These are phyloP conservation scores for Brassica cretica DNA, from an alignment of 345 rosid species.

Conservation along the genomic window DNA sequence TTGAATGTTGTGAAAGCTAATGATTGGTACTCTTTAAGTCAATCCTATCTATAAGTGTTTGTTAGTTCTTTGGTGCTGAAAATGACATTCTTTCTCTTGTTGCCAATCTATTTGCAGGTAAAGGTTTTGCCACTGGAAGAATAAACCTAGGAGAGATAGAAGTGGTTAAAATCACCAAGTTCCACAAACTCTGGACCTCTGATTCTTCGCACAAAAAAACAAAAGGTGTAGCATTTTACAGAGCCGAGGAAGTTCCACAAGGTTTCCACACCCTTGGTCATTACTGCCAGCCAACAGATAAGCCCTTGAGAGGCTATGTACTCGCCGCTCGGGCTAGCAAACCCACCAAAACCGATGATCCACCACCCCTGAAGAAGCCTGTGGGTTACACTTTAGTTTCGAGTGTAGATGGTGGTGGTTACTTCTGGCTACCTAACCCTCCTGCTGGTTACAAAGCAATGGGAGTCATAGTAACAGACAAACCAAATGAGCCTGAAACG, in stretches of 20 bases:
- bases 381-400: constrained; percentile 57
- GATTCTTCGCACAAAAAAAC: constrained; percentile 44
- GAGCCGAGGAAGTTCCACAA: constrained; percentile 63
- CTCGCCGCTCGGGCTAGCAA: constrained; percentile 55
- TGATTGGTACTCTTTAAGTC: no score
- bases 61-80: constrained; percentile 18
- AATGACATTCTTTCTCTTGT: constrained; percentile 1
- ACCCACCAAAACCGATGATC: constrained; percentile 26
- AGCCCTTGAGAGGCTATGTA: constrained; percentile 65
- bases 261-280: constrained; percentile 74
- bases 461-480: constrained; percentile 70
- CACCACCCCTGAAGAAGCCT: constrained; percentile 61
- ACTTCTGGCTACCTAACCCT: constrained; percentile 86
- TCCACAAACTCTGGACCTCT: constrained; percentile 69
- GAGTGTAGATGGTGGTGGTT: constrained; percentile 52
- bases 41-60: neutral
- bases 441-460: constrained; percentile 76
- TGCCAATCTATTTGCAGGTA: constrained; percentile 48
- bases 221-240: constrained; percentile 61
- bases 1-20: neutral
- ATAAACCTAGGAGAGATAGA: constrained; percentile 70
- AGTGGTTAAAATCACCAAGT: constrained; percentile 58
- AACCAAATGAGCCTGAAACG: constrained; percentile 52
- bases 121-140: constrained; percentile 65
- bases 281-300: constrained; percentile 69